phyloP scores from a whole-genome alignment of 176 grass and related monocot species.

The Zoysia japonica region DNA sequence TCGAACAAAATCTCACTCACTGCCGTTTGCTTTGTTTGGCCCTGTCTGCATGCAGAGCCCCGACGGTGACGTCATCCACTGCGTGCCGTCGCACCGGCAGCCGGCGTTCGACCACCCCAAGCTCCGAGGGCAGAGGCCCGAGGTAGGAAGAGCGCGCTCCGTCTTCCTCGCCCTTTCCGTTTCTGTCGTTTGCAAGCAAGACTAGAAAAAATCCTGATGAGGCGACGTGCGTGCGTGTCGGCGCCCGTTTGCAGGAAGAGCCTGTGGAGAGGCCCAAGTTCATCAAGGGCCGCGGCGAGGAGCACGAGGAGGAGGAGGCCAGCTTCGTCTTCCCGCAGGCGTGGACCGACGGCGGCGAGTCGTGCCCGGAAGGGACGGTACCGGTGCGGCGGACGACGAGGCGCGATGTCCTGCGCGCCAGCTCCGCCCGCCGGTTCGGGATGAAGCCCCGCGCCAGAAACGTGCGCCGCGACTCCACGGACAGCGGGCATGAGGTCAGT shows the following conservation, averaged over 20 bases:
- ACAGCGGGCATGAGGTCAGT: conserved; percentile 77
- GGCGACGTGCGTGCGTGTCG: not conserved
- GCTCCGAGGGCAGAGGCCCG: conserved; percentile 55
- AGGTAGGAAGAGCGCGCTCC: conserved; percentile 19
- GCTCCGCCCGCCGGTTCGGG: conserved; percentile 58
- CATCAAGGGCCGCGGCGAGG: not conserved
- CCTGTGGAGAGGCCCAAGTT: conserved; percentile 47
- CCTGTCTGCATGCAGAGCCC: conserved; percentile 51
- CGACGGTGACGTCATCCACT: conserved; percentile 80
- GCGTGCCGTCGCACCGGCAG: conserved; percentile 72
- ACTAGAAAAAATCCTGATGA: too few relatives aligned
- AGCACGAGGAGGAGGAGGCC: not conserved
- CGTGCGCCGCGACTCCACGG: conserved; percentile 72
- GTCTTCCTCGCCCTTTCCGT: not conserved
- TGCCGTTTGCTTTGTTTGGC: not conserved
- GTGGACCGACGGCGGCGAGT: conserved; percentile 62
- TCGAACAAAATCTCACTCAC: not conserved
- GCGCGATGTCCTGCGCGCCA: conserved; percentile 49
- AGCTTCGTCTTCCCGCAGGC: conserved; percentile 43
- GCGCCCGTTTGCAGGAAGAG: conserved; percentile 48
- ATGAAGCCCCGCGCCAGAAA: conserved; percentile 52
- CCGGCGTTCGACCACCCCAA: conserved; percentile 74
- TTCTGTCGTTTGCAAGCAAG: not conserved
- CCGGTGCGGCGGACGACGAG: conserved; percentile 63
- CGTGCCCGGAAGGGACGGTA: conserved; percentile 58